Evolutionary conservation across 2,329 filamentous ascomycete species (phyloP).

Genomic region (Ilyonectria sp.): DNA sequence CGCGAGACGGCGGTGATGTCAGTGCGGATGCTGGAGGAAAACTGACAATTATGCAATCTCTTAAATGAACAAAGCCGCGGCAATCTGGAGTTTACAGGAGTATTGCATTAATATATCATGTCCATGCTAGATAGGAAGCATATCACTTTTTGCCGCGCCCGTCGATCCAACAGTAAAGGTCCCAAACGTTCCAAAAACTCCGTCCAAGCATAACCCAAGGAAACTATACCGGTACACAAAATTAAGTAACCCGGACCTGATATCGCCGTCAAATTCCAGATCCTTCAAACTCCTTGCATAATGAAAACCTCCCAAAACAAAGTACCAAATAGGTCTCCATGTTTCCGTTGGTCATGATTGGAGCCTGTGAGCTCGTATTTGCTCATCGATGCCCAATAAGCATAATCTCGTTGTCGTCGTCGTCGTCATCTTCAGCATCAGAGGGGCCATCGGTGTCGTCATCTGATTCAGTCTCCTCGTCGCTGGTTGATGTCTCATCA

Average conservation of each 20-base stretch:
- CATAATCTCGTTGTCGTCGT: constrained; percentile 67
- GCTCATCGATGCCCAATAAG: constrained; percentile 65
- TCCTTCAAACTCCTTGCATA: constrained; percentile 45
- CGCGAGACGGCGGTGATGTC: constrained; percentile 44
- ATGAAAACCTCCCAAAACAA: constrained; percentile 8
- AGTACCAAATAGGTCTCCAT: constrained; percentile 22
- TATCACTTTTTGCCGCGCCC: constrained; percentile 12
- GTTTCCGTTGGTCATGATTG: constrained; percentile 4
- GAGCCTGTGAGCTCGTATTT: not conserved
- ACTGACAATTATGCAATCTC: not conserved
- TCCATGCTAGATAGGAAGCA: constrained; percentile 4
- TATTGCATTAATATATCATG: constrained; percentile 6
- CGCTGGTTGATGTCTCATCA: constrained; percentile 64
- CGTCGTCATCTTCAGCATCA: constrained; percentile 60
- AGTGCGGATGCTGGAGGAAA: not conserved
- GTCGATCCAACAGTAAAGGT: constrained; percentile 13
- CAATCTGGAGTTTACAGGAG: constrained; percentile 22
- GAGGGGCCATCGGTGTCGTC: constrained; percentile 58
- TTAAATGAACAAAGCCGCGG: not conserved
- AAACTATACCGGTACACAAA: constrained; percentile 5
- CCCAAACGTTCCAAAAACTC: constrained; percentile 14
- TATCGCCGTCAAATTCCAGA: constrained; percentile 34
- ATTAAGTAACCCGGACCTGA: constrained; percentile 26
- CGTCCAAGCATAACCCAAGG: constrained; percentile 5
- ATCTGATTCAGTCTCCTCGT: constrained; percentile 64